These are phyloP conservation scores for Lachancea kluyveri DNA, from an alignment of 805 yeast genomes.

Conservation along the genomic window DNA sequence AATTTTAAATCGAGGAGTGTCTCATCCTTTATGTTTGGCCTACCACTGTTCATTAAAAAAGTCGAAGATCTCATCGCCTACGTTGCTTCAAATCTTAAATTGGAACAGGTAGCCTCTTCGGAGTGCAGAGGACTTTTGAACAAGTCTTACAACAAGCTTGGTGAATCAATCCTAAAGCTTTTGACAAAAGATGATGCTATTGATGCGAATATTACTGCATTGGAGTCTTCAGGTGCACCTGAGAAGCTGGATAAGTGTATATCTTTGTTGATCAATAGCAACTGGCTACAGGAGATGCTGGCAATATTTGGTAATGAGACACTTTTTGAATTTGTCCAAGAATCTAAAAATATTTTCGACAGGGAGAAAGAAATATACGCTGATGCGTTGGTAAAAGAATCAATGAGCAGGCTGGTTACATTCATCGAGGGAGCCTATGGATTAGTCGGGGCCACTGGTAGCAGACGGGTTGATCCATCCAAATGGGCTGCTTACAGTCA, in stretches of 20 bases:
- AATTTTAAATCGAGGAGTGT: conserved; percentile 34
- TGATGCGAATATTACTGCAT: background rate
- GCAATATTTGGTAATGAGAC: conserved; percentile 21
- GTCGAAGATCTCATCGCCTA: conserved; percentile 25
- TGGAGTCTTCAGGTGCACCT: conserved; percentile 1
- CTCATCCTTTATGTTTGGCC: conserved; percentile 39
- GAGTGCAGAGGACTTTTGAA: conserved; percentile 25
- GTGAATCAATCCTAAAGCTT: conserved; percentile 27
- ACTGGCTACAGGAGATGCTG: conserved; percentile 42
- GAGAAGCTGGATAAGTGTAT: conserved; percentile 34
- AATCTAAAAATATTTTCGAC: conserved; percentile 25
- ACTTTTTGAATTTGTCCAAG: conserved; percentile 15
- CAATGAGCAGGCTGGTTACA: conserved; percentile 61
- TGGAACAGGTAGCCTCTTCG: background rate
- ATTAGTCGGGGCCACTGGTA: conserved; percentile 32
- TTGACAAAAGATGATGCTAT: conserved; percentile 21
- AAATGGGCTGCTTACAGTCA: conserved; percentile 60
- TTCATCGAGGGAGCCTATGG: conserved; percentile 61
- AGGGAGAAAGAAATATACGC: conserved; percentile 39
- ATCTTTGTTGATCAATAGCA: conserved; percentile 46
- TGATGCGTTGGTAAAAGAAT: conserved; percentile 39
- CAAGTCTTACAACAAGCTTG: conserved; percentile 26
- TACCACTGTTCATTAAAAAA: conserved; percentile 41
- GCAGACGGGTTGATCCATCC: conserved; percentile 38
- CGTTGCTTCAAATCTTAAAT: background rate